phyloP scores from a whole-genome alignment of 257 asterid species.

The Fraxinus pennsylvanica region DNA sequence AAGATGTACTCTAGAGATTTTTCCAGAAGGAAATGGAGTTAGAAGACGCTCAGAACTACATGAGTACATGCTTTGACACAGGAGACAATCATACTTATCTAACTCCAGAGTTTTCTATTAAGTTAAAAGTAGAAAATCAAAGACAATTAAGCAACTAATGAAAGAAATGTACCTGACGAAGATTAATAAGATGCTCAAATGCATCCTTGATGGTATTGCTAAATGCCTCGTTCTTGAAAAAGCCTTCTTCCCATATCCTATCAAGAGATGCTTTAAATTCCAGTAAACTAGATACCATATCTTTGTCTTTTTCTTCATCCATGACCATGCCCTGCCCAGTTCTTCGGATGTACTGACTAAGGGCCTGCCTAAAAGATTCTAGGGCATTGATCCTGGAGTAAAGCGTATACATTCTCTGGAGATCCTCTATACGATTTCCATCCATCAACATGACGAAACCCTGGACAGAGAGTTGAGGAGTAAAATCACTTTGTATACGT shows the following conservation, averaged over 20 bases:
- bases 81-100: not conserved
- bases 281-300: conserved; percentile 84
- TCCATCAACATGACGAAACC: conserved; percentile 85
- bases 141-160: conserved; percentile 1
- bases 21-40: not conserved
- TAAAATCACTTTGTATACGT: conserved; percentile 18
- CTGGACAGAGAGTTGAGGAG: conserved; percentile 39
- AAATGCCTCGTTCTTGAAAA: conserved; percentile 79
- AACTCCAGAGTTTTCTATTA: not conserved
- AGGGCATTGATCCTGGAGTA: conserved; percentile 77
- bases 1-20: not conserved
- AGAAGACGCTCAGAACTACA: not conserved
- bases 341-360: conserved; percentile 76
- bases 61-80: not conserved
- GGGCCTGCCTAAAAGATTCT: conserved; percentile 78
- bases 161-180: conserved; percentile 71
- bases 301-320: conserved; percentile 99
- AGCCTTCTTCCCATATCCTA: conserved; percentile 89
- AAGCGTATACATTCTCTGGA: conserved; percentile 79
- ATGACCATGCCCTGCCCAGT: conserved; percentile 88
- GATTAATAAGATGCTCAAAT: conserved; percentile 91
- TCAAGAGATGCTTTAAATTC: conserved; percentile 90
- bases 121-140: not conserved
- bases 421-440: conserved; percentile 88
- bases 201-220: conserved; percentile 94